phyloP scores from a whole-genome alignment of 2,329 filamentous ascomycete genomes.

The Aspergillus piperis region DNA sequence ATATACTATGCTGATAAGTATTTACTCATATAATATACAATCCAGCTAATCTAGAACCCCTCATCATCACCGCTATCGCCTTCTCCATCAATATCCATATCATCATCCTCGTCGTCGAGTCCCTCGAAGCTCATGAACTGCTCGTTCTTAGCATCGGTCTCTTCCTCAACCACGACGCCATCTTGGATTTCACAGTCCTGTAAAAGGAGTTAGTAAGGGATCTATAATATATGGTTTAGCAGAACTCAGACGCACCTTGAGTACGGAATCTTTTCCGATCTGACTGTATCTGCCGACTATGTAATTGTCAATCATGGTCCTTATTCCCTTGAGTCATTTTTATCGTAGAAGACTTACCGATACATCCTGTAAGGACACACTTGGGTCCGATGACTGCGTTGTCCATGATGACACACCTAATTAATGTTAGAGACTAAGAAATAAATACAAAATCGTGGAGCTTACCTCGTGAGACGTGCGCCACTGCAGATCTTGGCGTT shows the following conservation, averaged over 20 bases:
- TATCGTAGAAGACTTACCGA: conserved; percentile 40
- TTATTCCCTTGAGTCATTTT: neutral
- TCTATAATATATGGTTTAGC: neutral
- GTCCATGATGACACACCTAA: conserved; percentile 86
- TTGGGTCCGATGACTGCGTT: conserved; percentile 76
- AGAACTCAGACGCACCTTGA: conserved; percentile 48
- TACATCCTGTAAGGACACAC: conserved; percentile 83
- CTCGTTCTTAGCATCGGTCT: conserved; percentile 64
- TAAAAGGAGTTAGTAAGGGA: neutral
- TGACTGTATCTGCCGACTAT: conserved; percentile 72
- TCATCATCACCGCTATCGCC: neutral
- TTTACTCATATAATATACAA: no score
- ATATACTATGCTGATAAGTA: no score
- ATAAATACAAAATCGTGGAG: no score
- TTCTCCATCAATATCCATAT: neutral
- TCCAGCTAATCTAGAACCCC: neutral
- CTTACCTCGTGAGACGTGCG: conserved; percentile 64
- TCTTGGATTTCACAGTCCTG: conserved; percentile 90
- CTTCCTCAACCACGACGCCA: conserved; percentile 75
- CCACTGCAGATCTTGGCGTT: conserved; percentile 84
- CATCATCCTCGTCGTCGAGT: conserved; percentile 41
- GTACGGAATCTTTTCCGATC: conserved; percentile 76
- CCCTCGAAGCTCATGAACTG: conserved; percentile 60
- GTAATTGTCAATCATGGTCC: neutral
- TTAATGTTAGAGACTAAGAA: neutral